Conservation (phyloP, 1,139 yeast species). For the Yamadazyma mexicana region DNA sequence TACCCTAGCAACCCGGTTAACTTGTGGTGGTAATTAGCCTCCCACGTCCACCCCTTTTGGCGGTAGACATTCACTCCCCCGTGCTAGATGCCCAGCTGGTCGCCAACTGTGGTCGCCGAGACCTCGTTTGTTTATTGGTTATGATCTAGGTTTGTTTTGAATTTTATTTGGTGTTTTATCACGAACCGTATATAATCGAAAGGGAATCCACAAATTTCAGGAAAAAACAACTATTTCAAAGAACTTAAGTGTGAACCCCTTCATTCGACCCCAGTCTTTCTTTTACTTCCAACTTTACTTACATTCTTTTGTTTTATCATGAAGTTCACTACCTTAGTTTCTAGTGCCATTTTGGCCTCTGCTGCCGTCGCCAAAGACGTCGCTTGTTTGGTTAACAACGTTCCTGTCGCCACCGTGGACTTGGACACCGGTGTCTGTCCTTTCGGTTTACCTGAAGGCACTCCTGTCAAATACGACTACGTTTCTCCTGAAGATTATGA, state of each 20-base stretch:
- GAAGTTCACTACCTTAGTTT: conserved; percentile 14
- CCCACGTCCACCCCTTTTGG: too few species aligned
- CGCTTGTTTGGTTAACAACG: conserved; percentile 38
- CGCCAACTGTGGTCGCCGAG: too few species aligned
- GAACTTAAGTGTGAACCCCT: too few species aligned
- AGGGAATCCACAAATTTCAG: background rate
- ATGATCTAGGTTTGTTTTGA: too few species aligned
- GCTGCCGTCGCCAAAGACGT: conserved; percentile 21
- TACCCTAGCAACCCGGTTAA: too few species aligned
- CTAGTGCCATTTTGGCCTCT: conserved; percentile 16
- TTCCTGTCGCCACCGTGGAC: conserved; percentile 36
- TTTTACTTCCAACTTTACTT: conserved; percentile 3
- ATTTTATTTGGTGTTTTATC: too few species aligned
- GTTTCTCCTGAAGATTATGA: conserved; percentile 31
- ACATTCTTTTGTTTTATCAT: conserved; percentile 9
- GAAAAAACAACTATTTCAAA: background rate
- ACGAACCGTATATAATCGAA: too few species aligned
- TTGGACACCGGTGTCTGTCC: conserved; percentile 43
- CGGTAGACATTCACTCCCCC: background rate
- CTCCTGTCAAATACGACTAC: conserved; percentile 30
- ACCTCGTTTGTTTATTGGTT: too few species aligned
- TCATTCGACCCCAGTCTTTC: background rate
- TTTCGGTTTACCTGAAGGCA: conserved; percentile 31
- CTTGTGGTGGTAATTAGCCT: too few species aligned
- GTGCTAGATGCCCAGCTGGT: too few species aligned